Conservation (phyloP, 352 stramenopile genomes). For the Peronospora destructor region DNA sequence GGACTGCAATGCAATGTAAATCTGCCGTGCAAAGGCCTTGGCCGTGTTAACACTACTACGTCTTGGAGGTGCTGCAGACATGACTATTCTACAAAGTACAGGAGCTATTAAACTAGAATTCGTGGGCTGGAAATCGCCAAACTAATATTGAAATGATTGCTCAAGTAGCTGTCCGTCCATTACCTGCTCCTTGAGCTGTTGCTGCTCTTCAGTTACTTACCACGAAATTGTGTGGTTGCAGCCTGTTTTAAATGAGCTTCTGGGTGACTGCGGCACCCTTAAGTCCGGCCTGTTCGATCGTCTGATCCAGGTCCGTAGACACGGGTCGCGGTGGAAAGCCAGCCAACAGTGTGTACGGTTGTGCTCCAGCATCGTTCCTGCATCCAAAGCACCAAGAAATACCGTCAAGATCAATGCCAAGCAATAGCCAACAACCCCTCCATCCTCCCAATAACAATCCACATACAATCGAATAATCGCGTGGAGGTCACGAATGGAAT, state of each 20-base stretch:
- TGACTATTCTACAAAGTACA: not conserved
- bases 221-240: not conserved
- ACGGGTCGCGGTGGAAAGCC: conserved; percentile 90
- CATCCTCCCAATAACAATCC: not conserved
- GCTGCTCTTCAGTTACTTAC: not conserved
- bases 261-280: conserved; percentile 89
- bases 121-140: not conserved
- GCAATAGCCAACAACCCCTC: not conserved
- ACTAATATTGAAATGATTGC: not conserved
- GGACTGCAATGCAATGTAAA: conserved; percentile 36
- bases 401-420: conserved; percentile 1
- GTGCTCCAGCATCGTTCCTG: conserved; percentile 61
- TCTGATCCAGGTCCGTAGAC: conserved; percentile 72
- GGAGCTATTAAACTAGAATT: not conserved
- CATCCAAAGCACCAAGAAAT: not conserved
- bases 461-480: conserved; percentile 78
- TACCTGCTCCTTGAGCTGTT: not conserved
- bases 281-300: conserved; percentile 87
- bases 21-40: conserved; percentile 58
- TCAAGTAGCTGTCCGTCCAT: too few species aligned
- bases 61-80: conserved; percentile 5
- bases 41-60: conserved; percentile 23
- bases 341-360: conserved; percentile 86
- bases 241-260: conserved; percentile 74
- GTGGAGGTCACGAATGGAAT: conserved; percentile 85